A percentile compares a stretch with the other conserved stretches of the same genome.
phyloP scores from a whole-genome alignment of 2,329 filamentous ascomycete species.

The Epichloe festucae region DNA sequence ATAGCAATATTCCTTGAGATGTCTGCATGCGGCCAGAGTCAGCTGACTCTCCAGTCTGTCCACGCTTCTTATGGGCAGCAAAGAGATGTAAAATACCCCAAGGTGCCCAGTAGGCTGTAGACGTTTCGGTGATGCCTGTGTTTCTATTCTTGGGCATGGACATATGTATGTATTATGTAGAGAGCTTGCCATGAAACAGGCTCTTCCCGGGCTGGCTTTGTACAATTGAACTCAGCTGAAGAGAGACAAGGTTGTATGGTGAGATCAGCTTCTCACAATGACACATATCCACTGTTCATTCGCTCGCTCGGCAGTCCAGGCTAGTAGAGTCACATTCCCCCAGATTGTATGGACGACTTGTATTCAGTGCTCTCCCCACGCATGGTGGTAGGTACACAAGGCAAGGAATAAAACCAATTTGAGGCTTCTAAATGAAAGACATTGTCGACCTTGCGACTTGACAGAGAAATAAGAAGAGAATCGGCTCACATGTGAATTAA shows the following conservation, averaged over 20 bases:
- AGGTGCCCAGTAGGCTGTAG: too few species aligned
- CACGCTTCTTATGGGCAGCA: too few species aligned
- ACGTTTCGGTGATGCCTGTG: not conserved
- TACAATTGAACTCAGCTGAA: too few species aligned
- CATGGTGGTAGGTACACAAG: not conserved
- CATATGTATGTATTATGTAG: not conserved
- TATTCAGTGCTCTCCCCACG: not conserved
- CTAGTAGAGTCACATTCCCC: not conserved
- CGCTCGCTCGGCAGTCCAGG: too few species aligned
- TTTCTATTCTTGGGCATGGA: not conserved
- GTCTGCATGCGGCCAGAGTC: not conserved
- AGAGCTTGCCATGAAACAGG: not conserved
- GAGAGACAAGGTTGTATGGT: too few species aligned
- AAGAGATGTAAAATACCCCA: too few species aligned
- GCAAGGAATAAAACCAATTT: constrained; percentile 5
- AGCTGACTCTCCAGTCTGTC: not conserved
- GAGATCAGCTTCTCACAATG: too few species aligned
- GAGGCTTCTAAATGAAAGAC: constrained; percentile 18
- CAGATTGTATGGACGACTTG: not conserved
- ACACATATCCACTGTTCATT: not conserved
- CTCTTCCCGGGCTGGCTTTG: not conserved
- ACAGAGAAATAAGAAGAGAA: constrained; percentile 9
- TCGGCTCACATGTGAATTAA: too few species aligned
- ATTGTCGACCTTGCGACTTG: constrained; percentile 19
- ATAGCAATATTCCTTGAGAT: not conserved